Evolutionary conservation across 139 green algal species (phyloP).

Genomic region (Diplosphaera chodatii): DNA sequence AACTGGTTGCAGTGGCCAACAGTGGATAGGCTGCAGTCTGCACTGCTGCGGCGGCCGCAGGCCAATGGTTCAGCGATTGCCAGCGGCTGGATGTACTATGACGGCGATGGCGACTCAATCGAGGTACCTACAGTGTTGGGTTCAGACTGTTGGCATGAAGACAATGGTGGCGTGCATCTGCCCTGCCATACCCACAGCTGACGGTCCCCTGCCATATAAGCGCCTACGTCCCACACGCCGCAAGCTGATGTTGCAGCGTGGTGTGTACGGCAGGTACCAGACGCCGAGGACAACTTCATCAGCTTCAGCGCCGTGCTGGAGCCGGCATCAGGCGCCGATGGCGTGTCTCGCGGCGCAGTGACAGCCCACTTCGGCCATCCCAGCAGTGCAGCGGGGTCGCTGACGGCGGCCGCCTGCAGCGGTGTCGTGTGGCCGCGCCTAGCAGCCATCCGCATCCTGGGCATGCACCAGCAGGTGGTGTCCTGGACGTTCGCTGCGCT

Average conservation of each 20-base stretch:
- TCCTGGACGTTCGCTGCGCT: too few species aligned
- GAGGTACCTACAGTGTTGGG: background rate
- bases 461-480: background rate
- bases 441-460: background rate
- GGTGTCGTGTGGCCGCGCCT: background rate
- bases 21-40: background rate
- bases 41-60: background rate
- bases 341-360: background rate
- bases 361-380: background rate
- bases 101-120: background rate
- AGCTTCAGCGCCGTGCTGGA: background rate
- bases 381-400: too few species aligned
- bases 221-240: too few species aligned
- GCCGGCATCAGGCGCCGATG: background rate
- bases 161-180: too few species aligned
- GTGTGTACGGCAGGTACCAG: background rate
- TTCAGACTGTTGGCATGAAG: too few species aligned
- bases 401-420: background rate
- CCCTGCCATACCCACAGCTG: too few species aligned
- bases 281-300: background rate
- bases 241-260: too few species aligned
- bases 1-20: background rate
- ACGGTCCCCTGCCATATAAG: too few species aligned
- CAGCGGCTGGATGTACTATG: background rate
- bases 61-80: background rate